phyloP scores from a whole-genome alignment of 371 early-diverging fungal species.

The Mucor lusitanicus region DNA sequence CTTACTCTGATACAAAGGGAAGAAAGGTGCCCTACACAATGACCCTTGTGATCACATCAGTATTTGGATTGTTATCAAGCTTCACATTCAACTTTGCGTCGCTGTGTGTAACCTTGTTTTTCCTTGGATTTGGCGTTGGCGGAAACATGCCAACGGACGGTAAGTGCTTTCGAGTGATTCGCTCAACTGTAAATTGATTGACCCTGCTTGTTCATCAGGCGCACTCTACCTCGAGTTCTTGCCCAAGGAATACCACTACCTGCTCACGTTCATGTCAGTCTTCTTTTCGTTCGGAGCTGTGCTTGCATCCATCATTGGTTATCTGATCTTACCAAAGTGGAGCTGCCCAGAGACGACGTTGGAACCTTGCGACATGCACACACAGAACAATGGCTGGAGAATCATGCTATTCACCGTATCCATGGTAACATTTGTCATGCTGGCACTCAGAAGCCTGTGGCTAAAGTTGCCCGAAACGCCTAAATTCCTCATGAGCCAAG shows the following conservation, averaged over 20 bases:
- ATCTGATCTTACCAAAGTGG: slow-evolving; percentile 61
- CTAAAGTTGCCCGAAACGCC: slow-evolving; percentile 80
- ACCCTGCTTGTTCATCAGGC: slow-evolving; percentile 34
- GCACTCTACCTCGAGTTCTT: slow-evolving; percentile 84
- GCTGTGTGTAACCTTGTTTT: slow-evolving; percentile 66
- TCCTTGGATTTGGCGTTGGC: slow-evolving; percentile 83
- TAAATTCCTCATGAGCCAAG: slow-evolving; percentile 72
- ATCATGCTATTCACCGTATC: slow-evolving; percentile 64
- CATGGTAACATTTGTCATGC: slow-evolving; percentile 69
- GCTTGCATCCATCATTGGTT: slow-evolving; percentile 69
- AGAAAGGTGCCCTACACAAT: slow-evolving; percentile 77
- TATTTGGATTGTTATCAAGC: slow-evolving; percentile 74
- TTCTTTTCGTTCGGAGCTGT: slow-evolving; percentile 88
- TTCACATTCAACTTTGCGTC: slow-evolving; percentile 65
- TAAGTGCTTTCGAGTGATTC: background rate
- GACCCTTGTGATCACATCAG: slow-evolving; percentile 74
- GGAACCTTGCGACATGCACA: slow-evolving; percentile 53
- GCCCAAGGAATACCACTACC: slow-evolving; percentile 74
- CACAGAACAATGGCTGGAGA: slow-evolving; percentile 79
- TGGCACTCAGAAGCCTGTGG: slow-evolving; percentile 64
- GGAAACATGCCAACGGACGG: slow-evolving; percentile 92
- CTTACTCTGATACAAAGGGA: slow-evolving; percentile 75
- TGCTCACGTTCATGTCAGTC: slow-evolving; percentile 82
- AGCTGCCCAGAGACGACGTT: slow-evolving; percentile 61
- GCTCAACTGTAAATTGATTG: background rate